A percentile compares a stretch with the other conserved stretches of the same genome.
phyloP scores from a whole-genome alignment of 148 eudicot genomes.

The Vaccinium macrocarpon region DNA sequence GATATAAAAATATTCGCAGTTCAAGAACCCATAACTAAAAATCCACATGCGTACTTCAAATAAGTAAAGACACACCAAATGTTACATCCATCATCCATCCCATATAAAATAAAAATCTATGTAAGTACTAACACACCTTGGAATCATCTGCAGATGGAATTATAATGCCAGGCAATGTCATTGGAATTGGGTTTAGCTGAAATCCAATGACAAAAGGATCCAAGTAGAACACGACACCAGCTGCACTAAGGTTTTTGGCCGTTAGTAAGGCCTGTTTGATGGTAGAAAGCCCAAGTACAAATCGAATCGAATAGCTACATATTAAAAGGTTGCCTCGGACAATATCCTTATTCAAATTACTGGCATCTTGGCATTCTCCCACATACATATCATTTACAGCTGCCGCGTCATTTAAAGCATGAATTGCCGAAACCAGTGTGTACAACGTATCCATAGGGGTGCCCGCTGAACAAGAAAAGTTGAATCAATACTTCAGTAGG shows the following conservation, averaged over 20 bases:
- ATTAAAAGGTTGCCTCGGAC: constrained; percentile 85
- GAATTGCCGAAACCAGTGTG: constrained; percentile 64
- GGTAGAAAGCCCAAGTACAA: constrained; percentile 89
- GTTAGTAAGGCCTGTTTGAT: constrained; percentile 83
- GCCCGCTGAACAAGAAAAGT: constrained; percentile 62
- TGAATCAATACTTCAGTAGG: neutral
- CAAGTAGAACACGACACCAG: constrained; percentile 87
- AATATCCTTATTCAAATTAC: constrained; percentile 55
- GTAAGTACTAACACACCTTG: constrained; percentile 43
- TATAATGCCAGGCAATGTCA: constrained; percentile 85
- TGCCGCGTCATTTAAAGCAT: constrained; percentile 67
- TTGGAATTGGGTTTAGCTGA: constrained; percentile 95
- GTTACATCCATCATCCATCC: no score
- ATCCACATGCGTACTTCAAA: neutral
- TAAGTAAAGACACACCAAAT: neutral
- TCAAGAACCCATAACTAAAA: neutral
- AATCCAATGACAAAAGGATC: constrained; percentile 97
- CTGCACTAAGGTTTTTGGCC: constrained; percentile 91
- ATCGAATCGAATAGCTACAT: constrained; percentile 95
- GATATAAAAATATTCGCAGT: neutral
- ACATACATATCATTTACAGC: constrained; percentile 62
- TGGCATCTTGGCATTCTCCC: constrained; percentile 89
- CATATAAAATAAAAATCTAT: neutral
- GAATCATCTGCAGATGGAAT: constrained; percentile 88
- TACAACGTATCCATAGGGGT: constrained; percentile 42